Evolutionary conservation across 192 early-diverging fungal species (phyloP).

Genomic region (Dimargaris cristalligena): DNA sequence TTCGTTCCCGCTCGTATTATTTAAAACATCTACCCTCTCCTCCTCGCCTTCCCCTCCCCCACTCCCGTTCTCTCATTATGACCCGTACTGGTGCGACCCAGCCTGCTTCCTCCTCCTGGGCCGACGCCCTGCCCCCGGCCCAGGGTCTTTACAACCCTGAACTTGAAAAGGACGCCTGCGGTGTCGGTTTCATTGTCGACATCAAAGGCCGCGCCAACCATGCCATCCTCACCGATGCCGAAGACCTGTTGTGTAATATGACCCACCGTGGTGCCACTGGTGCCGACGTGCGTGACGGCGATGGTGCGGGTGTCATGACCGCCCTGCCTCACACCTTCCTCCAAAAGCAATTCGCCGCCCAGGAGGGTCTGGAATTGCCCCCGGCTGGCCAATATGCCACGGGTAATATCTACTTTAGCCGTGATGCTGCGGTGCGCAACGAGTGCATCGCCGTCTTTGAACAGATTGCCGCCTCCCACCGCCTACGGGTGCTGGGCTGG

Average conservation of each 20-base stretch:
- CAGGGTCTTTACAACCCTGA: conserved; percentile 81
- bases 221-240: conserved; percentile 78
- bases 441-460: conserved; percentile 66
- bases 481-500: conserved; percentile 75
- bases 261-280: conserved; percentile 92
- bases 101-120: conserved; percentile 38
- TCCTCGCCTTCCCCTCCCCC: no score
- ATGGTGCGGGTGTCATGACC: conserved; percentile 97
- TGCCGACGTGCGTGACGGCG: conserved; percentile 88
- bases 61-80: neutral
- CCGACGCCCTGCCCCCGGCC: conserved; percentile 61
- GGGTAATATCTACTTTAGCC: conserved; percentile 87
- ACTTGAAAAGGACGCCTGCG: conserved; percentile 87
- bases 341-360: conserved; percentile 35
- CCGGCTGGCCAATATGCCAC: conserved; percentile 76
- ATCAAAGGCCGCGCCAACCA: conserved; percentile 74
- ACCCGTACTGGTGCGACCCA: neutral
- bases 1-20: no score
- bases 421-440: conserved; percentile 38
- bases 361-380: conserved; percentile 53
- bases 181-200: conserved; percentile 93
- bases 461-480: conserved; percentile 50
- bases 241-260: conserved; percentile 94
- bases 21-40: no score
- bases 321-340: conserved; percentile 87